Base-by-base conservation (phyloP, 2,329 filamentous ascomycete genomes). In the Fusarium humuli region DNA sequence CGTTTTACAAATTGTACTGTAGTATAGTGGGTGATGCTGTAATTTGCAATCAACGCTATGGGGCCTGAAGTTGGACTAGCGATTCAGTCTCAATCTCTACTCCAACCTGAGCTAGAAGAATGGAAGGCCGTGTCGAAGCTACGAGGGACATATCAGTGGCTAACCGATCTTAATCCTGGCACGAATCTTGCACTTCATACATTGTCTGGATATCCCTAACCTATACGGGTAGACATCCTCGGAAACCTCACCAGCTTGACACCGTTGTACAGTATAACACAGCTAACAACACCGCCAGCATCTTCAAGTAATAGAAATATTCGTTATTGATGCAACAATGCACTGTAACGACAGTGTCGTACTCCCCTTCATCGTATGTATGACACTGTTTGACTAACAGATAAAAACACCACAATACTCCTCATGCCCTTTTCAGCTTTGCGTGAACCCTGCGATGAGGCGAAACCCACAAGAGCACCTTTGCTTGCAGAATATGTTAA, bases 1-100 rank as follows among this genome's bases (percentile, higher is more conserved):
- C 25, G 29, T 13, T 58, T 56, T 20, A 41, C 20, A 29, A 16
- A 46, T 56, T 20, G 18, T 16, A 46, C 46, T 46, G 32, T 48
- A 55, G 25, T 30, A n/a, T 29, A 40, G 57, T 62, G 65, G 50
- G 18, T 25, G 63, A 42, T 48, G 23, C 14, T 50, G 41, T 67
- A 67, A 66, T 67, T 67, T 66, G 46, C 63, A 61, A 67, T 67
- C 37, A 56, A 45, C 42, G 25, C 34, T 57, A 62, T 67, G 62
- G 64, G 46, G 62, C 56, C 52, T 56, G 27, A 20, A 10, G 27
- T 16, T 23, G 56, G 25, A 30, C 64, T 67, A 67, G 45, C 56
- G 62, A 67, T 57, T 44, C 57, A 57, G 40, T 52, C n/a, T 34
- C 46, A 61, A 30, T 45, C 40, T 42, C 49, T 52, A 25, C 45